Base-by-base conservation (phyloP, 352 stramenopile species). In the Globisporangium uncinulatum region DNA sequence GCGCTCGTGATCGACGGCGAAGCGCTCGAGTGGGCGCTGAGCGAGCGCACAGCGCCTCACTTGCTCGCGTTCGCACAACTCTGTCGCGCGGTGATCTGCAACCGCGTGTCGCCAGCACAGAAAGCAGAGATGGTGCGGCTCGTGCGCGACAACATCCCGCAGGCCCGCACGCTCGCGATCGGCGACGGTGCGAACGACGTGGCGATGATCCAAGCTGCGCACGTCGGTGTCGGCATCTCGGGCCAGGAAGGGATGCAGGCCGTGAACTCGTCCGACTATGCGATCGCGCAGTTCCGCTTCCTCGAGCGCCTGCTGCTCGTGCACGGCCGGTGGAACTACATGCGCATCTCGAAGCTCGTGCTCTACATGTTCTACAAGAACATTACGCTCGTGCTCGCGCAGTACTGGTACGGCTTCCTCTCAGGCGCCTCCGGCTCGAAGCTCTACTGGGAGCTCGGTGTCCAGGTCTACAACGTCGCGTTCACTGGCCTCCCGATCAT, bases 281-380 rank as follows among this genome's bases (percentile, higher is more conserved):
- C 96, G 5, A 98, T 99, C 53, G 94, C 82, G 14, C 96, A 99
- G 71, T 99, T 99, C 63, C 84, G 71, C 92, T 98, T 83, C 54
- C 68, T 99, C 20, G 76, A 98, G 71, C 78, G 89, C 59, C 82
- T 99, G 6, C 62, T 99, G 55, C 74, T 99, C 42, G 92, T 98
- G 60, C 97, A 99, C 68, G 97, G 97, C 14, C 86, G 97, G 34
- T 93, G 96, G 81, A 98, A 98, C 73, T 99, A 99, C 68, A 92
- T 95, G 61, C 94, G 97, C 48, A 96, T 98, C 71, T 85, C 83
- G 24, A 94, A 55, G 34, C 34, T 39, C 34, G 34, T 97, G 20
- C 79, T 97, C 8, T 99, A 98, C 69, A 97, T 98, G 62, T 99
- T 99, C 67, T 99, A 99, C 89, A 99, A 99, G 71, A 99, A 99